Evolutionary conservation across 768 basidiomycete genomes (phyloP), one percentile per base, ranked within the genome.

Genomic region (Multifurca ochricompacta): DNA sequence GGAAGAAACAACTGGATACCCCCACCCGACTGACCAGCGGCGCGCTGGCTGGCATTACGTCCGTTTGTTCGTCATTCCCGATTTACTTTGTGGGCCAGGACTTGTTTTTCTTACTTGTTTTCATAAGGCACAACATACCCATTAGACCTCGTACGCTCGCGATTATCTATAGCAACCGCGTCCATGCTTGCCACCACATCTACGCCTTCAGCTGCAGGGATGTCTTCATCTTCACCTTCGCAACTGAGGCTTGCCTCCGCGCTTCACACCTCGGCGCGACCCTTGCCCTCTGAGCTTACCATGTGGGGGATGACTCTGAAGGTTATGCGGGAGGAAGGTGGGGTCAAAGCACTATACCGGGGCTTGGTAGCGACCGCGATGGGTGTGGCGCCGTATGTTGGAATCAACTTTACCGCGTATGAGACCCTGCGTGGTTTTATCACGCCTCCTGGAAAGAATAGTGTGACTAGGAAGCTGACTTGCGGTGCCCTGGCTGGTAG

Each of bases 381-480:
- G 49, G 91, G 94, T 3, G 91, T 96, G 36, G 93, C 93, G 14
- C 94, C 94, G 3, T 87, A 87, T 60, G 84, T 87, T 16, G 70
- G 91, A 11, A 85, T 94, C 67, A 96, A 96, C 68, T 96, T 96
- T 68, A 88, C 91, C n/a, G 75, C 91, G 27, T 97, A 97, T 64
- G 95, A 98, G 68, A 77, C 83, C 43, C 65, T 91, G 65, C 77
- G 87, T 50, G 82, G 85, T 3, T 62, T 83, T 41, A 74, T 90
- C 58, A 91, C 85, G 25, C 87, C 87, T n/a, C 90, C 89, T 3
- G 90, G 85, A 34, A 83, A 88, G 73, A 82, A 66, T 61, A 82
- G 70, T 48, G 73, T 83, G 40, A 61, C 74, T 45, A 73, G 87
- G 61, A 94, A 95, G 69, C 67, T 96, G 67, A 61, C 71, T 1